These are phyloP conservation scores for Amanita jacksonii DNA, from an alignment of 768 basidiomycete species.

Conservation along the genomic window DNA sequence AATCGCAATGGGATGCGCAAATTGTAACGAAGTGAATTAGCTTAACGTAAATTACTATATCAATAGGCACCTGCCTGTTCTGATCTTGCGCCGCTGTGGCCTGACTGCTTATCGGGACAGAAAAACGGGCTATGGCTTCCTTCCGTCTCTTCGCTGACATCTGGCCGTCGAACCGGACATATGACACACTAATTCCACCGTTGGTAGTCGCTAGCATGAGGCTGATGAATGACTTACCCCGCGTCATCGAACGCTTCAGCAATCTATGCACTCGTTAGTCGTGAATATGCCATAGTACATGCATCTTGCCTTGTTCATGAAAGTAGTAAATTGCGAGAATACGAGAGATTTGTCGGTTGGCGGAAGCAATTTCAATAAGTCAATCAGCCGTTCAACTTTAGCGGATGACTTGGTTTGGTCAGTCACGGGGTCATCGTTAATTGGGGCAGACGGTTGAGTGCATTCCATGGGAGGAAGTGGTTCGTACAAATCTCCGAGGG, in stretches of 20 bases:
- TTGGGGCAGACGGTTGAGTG: slow-evolving; percentile 45
- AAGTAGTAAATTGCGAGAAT: slow-evolving; percentile 85
- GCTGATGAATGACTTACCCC: slow-evolving; percentile 32
- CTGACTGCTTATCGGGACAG: slow-evolving; percentile 50
- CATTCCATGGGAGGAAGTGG: slow-evolving; percentile 58
- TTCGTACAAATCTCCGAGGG: slow-evolving; percentile 46
- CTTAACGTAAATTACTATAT: too few relatives aligned
- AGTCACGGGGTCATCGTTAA: slow-evolving; percentile 29
- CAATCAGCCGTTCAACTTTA: slow-evolving; percentile 76
- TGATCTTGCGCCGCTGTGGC: too few relatives aligned
- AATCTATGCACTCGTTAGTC: slow-evolving; percentile 36
- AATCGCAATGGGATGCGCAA: slow-evolving; percentile 12
- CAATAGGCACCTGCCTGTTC: too few relatives aligned
- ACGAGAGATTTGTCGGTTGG: slow-evolving; percentile 71
- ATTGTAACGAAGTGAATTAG: neutral
- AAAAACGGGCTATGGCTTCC: slow-evolving; percentile 68
- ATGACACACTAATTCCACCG: slow-evolving; percentile 45
- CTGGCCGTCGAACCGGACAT: slow-evolving; percentile 76
- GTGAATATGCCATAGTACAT: neutral
- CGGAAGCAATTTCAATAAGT: slow-evolving; percentile 62
- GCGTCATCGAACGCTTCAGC: slow-evolving; percentile 55
- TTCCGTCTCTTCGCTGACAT: slow-evolving; percentile 77
- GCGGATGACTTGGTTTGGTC: slow-evolving; percentile 57
- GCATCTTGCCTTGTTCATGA: slow-evolving; percentile 59
- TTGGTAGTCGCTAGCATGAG: slow-evolving; percentile 2